These are phyloP conservation scores for Marchantia paleacea DNA, from an alignment of 225 moss, liverwort and hornwort species.

Conservation along the genomic window DNA sequence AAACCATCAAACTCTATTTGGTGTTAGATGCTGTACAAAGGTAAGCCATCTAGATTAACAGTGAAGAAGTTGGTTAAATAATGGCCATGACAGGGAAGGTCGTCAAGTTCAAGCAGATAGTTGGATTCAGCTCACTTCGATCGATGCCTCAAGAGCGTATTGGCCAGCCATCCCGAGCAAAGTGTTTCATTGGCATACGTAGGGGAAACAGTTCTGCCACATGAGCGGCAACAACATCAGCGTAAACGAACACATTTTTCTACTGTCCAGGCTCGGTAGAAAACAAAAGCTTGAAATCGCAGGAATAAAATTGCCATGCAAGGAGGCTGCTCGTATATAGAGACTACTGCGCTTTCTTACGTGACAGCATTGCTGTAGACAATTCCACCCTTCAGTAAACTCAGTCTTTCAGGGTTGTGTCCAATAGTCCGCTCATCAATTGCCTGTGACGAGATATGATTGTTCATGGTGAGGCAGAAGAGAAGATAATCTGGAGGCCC, in stretches of 20 bases:
- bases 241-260: background rate
- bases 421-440: constrained; percentile 54
- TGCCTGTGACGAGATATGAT: constrained; percentile 28
- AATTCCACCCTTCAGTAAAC: constrained; percentile 47
- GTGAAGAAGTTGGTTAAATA: background rate
- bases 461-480: background rate
- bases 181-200: constrained; percentile 50
- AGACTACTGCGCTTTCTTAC: constrained; percentile 20
- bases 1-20: no score
- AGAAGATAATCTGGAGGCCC: background rate
- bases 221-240: background rate
- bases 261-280: background rate
- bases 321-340: background rate
- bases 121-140: constrained; percentile 32
- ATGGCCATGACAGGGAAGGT: no score
- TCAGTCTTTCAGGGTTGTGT: constrained; percentile 51
- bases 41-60: background rate
- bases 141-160: constrained; percentile 47
- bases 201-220: constrained; percentile 47
- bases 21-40: background rate
- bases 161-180: constrained; percentile 48
- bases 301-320: background rate
- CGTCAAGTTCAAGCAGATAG: no score
- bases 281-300: background rate
- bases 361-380: constrained; percentile 58